Conservation (phyloP, 352 stramenopile genomes). For the Pythium vanterpoolii region DNA sequence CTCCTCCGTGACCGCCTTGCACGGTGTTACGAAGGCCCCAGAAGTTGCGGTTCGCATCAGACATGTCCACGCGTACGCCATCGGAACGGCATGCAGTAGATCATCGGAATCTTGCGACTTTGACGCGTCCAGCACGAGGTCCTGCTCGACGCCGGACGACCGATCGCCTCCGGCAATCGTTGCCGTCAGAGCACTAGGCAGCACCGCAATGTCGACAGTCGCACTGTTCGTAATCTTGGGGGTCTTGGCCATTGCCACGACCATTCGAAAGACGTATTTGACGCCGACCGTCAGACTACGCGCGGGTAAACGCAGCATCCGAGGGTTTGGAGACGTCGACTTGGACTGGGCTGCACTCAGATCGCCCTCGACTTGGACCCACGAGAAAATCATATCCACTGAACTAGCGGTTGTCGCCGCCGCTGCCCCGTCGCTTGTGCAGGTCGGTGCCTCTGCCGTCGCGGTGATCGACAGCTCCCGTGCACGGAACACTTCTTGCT, state of each 20-base stretch:
- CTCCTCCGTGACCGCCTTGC: slow-evolving; percentile 13
- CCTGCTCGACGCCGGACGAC: slow-evolving; percentile 48
- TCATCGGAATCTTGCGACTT: slow-evolving; percentile 53
- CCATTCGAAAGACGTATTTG: slow-evolving; percentile 55
- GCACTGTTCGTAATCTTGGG: slow-evolving; percentile 45
- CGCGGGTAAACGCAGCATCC: slow-evolving; percentile 45
- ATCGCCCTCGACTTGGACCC: slow-evolving; percentile 46
- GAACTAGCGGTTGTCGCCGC: slow-evolving; percentile 9
- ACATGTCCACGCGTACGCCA: slow-evolving; percentile 45
- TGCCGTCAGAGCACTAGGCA: slow-evolving; percentile 36
- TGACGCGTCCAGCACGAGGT: slow-evolving; percentile 45
- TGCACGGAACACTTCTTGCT: slow-evolving; percentile 36
- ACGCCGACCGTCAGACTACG: slow-evolving; percentile 50
- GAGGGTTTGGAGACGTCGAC: slow-evolving; percentile 51
- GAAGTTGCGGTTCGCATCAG: slow-evolving; percentile 23
- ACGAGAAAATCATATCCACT: slow-evolving; percentile 52
- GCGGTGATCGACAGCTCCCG: slow-evolving; percentile 43
- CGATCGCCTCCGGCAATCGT: slow-evolving; percentile 43
- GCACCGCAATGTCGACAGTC: slow-evolving; percentile 40
- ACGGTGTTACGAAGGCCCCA: slow-evolving; percentile 32
- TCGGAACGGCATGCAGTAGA: slow-evolving; percentile 27
- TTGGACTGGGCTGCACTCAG: slow-evolving; percentile 36
- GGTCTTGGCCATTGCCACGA: slow-evolving; percentile 48
- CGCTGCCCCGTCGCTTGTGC: slow-evolving; percentile 15
- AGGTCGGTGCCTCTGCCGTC: slow-evolving; percentile 42